Evolutionary conservation across 257 asterid genomes (phyloP).

Genomic region (Rhazya stricta): DNA sequence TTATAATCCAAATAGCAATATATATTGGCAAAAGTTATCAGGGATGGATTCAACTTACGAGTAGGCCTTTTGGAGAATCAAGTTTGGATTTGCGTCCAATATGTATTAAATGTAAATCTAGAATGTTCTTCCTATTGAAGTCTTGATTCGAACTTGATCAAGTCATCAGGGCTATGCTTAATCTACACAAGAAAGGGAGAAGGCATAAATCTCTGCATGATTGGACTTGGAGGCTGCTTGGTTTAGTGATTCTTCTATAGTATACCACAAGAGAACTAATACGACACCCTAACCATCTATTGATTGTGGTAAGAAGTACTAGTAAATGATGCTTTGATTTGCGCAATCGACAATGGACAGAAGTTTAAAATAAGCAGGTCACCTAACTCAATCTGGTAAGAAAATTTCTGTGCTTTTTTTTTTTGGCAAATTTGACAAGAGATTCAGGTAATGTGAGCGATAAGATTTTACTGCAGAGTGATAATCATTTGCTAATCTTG

Average conservation of each 20-base stretch:
- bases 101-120: too few species aligned
- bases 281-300: not conserved
- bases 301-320: not conserved
- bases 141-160: too few species aligned
- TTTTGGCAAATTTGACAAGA: not conserved
- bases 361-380: conserved; percentile 11
- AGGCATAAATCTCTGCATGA: too few species aligned
- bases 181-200: too few species aligned
- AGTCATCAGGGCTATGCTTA: too few species aligned
- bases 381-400: conserved; percentile 11
- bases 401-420: not conserved
- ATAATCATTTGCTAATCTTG: not conserved
- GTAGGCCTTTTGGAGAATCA: too few species aligned
- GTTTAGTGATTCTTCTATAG: not conserved
- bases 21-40: too few species aligned
- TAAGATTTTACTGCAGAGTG: too few species aligned
- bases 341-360: not conserved
- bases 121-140: too few species aligned
- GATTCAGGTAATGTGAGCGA: not conserved
- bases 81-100: too few species aligned
- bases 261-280: not conserved
- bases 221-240: not conserved
- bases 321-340: not conserved
- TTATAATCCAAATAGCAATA: too few species aligned
- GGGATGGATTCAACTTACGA: too few species aligned